Evolutionary conservation across 345 rosid species (phyloP).

Genomic region (Anacardium occidentale): DNA sequence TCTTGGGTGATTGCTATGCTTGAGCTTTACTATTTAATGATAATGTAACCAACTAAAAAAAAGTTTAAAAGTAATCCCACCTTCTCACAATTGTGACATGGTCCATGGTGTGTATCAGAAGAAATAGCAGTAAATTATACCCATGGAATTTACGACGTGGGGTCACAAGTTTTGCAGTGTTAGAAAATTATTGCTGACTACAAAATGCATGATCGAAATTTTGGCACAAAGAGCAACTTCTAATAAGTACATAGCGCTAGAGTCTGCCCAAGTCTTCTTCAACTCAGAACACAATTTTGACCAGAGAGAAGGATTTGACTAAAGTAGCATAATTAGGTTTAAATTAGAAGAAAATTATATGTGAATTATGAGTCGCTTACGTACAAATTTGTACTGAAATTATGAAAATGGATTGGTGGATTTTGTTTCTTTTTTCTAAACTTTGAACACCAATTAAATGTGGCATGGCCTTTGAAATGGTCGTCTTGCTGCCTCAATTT

Average conservation of each 20-base stretch:
- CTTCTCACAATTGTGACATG: too few relatives aligned
- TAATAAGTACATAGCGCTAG: conserved; percentile 6
- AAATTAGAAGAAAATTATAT: neutral
- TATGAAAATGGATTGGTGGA: neutral
- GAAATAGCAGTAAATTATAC: too few relatives aligned
- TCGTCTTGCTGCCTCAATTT: neutral
- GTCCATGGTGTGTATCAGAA: too few relatives aligned
- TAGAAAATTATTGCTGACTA: neutral
- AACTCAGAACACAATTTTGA: neutral
- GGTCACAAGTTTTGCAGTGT: neutral
- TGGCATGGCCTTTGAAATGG: neutral
- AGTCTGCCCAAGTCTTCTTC: conserved; percentile 14
- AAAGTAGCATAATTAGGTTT: too few relatives aligned
- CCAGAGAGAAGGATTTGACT: too few relatives aligned
- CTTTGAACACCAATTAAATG: neutral
- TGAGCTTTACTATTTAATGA: neutral
- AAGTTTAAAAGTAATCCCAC: too few relatives aligned
- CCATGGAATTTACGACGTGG: too few relatives aligned
- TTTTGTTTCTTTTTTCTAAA: too few relatives aligned
- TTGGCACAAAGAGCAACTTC: conserved; percentile 3
- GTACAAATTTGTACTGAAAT: too few relatives aligned
- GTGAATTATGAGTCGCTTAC: too few relatives aligned
- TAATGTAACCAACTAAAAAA: neutral
- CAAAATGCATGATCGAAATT: neutral
- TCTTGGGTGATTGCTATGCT: conserved; percentile 4